phyloP scores from a whole-genome alignment of 345 rosid genomes.

The Noccaea caerulescens region DNA sequence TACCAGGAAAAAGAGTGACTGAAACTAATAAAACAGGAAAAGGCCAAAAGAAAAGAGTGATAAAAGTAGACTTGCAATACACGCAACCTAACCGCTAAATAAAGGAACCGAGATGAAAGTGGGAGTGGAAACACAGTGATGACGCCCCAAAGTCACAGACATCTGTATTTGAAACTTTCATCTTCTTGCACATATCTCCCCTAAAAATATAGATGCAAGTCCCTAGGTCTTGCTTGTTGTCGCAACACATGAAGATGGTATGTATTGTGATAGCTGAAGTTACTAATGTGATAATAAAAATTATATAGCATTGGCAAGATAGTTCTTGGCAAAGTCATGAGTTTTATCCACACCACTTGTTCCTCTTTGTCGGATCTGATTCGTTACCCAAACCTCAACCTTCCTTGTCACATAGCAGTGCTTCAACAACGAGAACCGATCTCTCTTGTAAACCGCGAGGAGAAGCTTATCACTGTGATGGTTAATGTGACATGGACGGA shows the following conservation, averaged over 20 bases:
- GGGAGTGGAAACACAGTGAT: slow-evolving; percentile 25
- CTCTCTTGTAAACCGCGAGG: slow-evolving; percentile 12
- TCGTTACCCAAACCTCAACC: slow-evolving; percentile 1
- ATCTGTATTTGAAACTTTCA: slow-evolving; percentile 5
- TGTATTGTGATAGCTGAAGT: slow-evolving; percentile 17
- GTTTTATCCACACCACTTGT: slow-evolving; percentile 9
- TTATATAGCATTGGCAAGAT: neutral
- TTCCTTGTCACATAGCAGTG: neutral
- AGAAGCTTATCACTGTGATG: neutral
- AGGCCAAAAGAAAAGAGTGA: neutral
- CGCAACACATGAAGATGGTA: slow-evolving; percentile 18
- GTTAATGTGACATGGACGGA: neutral
- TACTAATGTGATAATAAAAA: neutral
- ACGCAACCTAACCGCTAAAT: neutral
- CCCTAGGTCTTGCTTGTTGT: neutral
- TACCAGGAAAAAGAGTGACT: too few species aligned
- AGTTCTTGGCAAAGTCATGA: neutral
- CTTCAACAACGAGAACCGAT: slow-evolving; percentile 16
- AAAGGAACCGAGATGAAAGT: slow-evolving; percentile 1
- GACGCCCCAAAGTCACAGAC: neutral
- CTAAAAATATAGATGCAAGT: slow-evolving; percentile 24
- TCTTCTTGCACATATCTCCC: slow-evolving; percentile 10
- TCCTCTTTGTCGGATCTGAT: neutral
- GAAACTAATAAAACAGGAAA: too few species aligned
- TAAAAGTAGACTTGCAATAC: neutral